Percentiles rank a stretch among this genome's conserved stretches.
phyloP scores from a whole-genome alignment of 176 grass and related monocot genomes.

The Carex kokanica region DNA sequence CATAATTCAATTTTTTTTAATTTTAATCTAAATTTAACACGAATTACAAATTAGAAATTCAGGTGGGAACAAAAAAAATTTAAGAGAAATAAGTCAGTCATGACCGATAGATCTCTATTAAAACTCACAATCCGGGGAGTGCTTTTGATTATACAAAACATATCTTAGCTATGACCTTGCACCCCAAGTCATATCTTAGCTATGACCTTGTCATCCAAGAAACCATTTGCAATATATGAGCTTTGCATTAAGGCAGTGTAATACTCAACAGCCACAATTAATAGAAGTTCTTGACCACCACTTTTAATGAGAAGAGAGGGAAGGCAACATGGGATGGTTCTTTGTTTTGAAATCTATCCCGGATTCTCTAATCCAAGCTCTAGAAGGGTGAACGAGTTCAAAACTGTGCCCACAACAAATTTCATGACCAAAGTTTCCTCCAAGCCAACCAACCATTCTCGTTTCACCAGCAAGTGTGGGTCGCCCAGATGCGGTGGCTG shows the following conservation, averaged over 20 bases:
- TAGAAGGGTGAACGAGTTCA: constrained; percentile 4
- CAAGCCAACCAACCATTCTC: constrained; percentile 38
- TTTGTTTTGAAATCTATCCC: background rate
- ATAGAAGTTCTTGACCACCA: background rate
- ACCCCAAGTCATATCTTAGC: background rate
- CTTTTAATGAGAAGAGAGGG: constrained; percentile 19
- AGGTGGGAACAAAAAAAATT: too few species aligned
- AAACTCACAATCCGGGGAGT: too few species aligned
- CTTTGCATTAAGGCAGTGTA: background rate
- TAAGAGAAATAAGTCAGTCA: too few species aligned
- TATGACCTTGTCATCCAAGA: constrained; percentile 17
- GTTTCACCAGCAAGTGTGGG: constrained; percentile 20
- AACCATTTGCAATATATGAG: background rate
- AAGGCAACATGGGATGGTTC: constrained; percentile 25
- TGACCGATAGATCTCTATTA: too few species aligned
- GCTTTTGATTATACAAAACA: background rate
- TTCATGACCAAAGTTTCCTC: constrained; percentile 19
- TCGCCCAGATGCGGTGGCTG: background rate
- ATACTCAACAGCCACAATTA: background rate
- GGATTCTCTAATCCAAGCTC: background rate
- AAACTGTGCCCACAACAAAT: background rate
- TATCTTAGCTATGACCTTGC: background rate
- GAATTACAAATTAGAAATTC: too few species aligned
- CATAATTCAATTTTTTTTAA: too few species aligned
- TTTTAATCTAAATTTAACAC: too few species aligned